These are phyloP conservation scores for Volvox carteri DNA, from an alignment of 163 green algal genomes.

Conservation along the genomic window DNA sequence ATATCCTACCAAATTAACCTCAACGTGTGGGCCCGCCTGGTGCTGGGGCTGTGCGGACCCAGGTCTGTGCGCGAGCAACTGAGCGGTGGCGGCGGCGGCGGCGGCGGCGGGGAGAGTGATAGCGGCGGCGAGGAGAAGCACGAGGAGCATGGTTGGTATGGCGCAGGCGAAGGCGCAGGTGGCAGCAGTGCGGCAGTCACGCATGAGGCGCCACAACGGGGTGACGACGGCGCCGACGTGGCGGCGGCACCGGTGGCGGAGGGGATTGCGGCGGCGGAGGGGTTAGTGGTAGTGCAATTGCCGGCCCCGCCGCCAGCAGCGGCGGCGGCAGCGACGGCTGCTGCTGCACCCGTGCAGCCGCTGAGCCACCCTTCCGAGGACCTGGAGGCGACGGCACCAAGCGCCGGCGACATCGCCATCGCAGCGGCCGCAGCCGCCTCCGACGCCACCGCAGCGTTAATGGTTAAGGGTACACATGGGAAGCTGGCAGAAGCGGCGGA, in stretches of 20 bases:
- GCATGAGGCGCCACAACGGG: not conserved
- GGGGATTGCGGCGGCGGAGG: not conserved
- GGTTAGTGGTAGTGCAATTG: not conserved
- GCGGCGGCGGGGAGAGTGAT: not conserved
- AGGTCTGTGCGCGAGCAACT: not conserved
- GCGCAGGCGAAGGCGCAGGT: too few relatives aligned
- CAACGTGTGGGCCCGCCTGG: constrained; percentile 49
- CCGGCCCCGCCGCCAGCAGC: not conserved
- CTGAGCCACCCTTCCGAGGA: not conserved
- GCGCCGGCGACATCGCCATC: not conserved
- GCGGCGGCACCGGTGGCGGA: not conserved
- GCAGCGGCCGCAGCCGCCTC: not conserved
- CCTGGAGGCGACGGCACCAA: not conserved
- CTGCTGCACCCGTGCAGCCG: not conserved
- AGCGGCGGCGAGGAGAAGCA: not conserved
- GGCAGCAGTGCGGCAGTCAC: not conserved
- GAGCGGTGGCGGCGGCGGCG: not conserved
- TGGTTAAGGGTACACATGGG: not conserved
- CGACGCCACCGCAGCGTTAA: too few relatives aligned
- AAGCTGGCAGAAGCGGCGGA: not conserved
- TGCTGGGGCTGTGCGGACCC: constrained; percentile 41
- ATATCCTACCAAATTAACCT: constrained; percentile 64
- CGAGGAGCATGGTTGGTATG: not conserved
- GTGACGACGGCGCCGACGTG: not conserved
- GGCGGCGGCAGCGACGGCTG: not conserved